Percentiles rank a stretch among this genome's conserved stretches.
phyloP scores from a whole-genome alignment of 371 early-diverging fungal genomes.

The Enterocytospora artemiae region DNA sequence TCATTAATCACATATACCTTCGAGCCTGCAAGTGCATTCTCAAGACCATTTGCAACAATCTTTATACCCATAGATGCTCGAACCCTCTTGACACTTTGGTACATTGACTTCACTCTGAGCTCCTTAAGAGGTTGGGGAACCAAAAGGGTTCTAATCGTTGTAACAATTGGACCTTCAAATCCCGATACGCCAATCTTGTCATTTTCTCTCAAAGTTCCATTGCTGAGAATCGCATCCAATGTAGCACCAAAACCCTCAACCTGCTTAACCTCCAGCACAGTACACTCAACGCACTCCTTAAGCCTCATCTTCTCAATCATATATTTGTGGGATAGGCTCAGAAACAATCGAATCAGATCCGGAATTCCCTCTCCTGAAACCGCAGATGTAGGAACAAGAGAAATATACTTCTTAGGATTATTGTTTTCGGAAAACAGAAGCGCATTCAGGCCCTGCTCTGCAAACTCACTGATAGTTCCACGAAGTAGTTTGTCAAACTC shows the following conservation, averaged over 20 bases:
- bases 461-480: slow-evolving; percentile 72
- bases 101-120: slow-evolving; percentile 69
- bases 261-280: slow-evolving; percentile 97
- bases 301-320: slow-evolving; percentile 89
- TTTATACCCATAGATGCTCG: slow-evolving; percentile 95
- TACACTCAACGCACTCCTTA: slow-evolving; percentile 84
- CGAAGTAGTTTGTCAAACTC: slow-evolving; percentile 79
- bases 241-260: slow-evolving; percentile 96
- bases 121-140: slow-evolving; percentile 97
- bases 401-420: slow-evolving; percentile 82
- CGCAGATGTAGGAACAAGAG: slow-evolving; percentile 95
- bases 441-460: slow-evolving; percentile 92
- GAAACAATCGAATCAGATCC: slow-evolving; percentile 80
- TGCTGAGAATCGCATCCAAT: slow-evolving; percentile 91
- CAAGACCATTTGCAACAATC: slow-evolving; percentile 84
- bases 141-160: slow-evolving; percentile 78
- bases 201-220: slow-evolving; percentile 88
- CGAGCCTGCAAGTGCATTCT: slow-evolving; percentile 94
- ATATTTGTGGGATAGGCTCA: slow-evolving; percentile 79
- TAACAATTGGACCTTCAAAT: slow-evolving; percentile 86
- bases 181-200: slow-evolving; percentile 92
- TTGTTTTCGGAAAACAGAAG: slow-evolving; percentile 83
- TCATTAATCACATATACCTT: slow-evolving; percentile 73
- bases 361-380: slow-evolving; percentile 97
- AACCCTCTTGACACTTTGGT: slow-evolving; percentile 84